phyloP scores from a whole-genome alignment of 305 asterid genomes.

The Petunia hybrid region DNA sequence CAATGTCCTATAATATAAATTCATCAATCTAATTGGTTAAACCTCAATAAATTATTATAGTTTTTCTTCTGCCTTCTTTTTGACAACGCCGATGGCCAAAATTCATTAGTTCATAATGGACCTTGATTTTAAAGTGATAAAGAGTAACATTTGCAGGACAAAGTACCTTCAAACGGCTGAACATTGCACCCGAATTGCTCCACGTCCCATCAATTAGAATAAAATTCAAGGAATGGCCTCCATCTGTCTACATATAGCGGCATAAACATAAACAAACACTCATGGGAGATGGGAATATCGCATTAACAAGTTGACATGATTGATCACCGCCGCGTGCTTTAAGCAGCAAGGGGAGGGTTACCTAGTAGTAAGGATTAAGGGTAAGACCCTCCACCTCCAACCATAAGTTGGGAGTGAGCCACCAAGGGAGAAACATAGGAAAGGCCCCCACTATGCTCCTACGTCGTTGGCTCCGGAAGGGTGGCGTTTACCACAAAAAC shows the following conservation, averaged over 20 bases:
- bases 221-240: conserved; percentile 59
- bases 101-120: background rate
- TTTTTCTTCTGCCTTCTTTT: background rate
- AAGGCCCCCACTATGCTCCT: background rate
- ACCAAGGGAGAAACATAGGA: background rate
- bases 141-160: background rate
- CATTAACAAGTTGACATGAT: background rate
- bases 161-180: conserved; percentile 86
- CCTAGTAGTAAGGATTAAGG: background rate
- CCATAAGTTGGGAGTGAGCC: background rate
- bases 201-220: conserved; percentile 94
- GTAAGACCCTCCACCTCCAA: background rate
- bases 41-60: background rate
- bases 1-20: conserved; percentile 1
- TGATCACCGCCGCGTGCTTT: background rate
- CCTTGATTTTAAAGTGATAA: conserved; percentile 1
- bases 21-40: background rate
- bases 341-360: background rate
- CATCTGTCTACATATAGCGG: conserved; percentile 47
- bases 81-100: background rate
- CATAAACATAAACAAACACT: background rate
- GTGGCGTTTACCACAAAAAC: background rate
- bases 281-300: background rate
- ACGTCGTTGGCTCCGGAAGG: background rate
- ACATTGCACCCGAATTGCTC: conserved; percentile 96